A percentile compares a stretch with the other conserved stretches of the same genome.
phyloP scores from a whole-genome alignment of 2,329 filamentous ascomycete genomes.

The Phoma sp. region DNA sequence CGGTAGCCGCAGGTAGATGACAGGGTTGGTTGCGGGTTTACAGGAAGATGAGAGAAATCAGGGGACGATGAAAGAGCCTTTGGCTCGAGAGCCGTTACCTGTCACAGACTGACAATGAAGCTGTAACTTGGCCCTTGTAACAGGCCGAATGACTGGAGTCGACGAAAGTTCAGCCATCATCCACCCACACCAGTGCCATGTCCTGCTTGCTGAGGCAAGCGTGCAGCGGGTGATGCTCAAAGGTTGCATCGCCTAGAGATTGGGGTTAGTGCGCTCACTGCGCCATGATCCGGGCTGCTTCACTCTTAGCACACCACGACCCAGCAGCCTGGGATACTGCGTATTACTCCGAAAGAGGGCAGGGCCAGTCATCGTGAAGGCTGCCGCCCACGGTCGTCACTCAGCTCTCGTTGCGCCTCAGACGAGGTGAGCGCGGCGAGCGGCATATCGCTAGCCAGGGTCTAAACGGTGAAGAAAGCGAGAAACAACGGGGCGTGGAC shows the following conservation, averaged over 20 bases:
- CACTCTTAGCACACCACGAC: constrained; percentile 31
- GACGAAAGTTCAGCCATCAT: constrained; percentile 17
- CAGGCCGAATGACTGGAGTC: constrained; percentile 15
- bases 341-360: constrained; percentile 46
- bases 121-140: constrained; percentile 24
- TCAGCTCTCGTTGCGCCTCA: constrained; percentile 14
- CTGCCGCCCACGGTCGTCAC: constrained; percentile 17
- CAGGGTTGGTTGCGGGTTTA: constrained; percentile 31
- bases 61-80: constrained; percentile 17
- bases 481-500: constrained; percentile 22
- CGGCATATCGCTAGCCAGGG: constrained; percentile 27
- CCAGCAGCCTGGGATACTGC: constrained; percentile 43
- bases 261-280: constrained; percentile 30
- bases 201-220: constrained; percentile 16
- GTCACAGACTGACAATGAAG: constrained; percentile 38
- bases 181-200: constrained; percentile 26
- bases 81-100: constrained; percentile 41
- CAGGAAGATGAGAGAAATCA: constrained; percentile 22
- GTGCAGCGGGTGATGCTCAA: constrained; percentile 29
- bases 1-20: constrained; percentile 39
- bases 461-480: constrained; percentile 22
- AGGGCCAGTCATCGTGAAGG: constrained; percentile 25
- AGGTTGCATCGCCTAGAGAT: constrained; percentile 36
- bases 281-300: constrained; percentile 42
- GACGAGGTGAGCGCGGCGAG: constrained; percentile 24